Conservation (phyloP, 805 yeast species). For the Sungouiella thailandica region DNA sequence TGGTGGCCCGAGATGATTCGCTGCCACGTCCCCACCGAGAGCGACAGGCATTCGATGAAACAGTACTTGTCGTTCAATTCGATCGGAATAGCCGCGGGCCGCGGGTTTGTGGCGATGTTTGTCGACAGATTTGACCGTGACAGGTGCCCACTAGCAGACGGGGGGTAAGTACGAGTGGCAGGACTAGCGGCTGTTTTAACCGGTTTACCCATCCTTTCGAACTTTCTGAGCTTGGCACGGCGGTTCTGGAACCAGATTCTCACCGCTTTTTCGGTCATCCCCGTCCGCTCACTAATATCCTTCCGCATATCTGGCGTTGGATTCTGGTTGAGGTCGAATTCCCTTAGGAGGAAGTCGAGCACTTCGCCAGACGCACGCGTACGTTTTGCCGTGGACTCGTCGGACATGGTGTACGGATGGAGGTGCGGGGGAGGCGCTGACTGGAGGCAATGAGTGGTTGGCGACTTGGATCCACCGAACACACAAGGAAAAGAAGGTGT, state of each 20-base stretch:
- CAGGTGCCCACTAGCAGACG: conserved; percentile 15
- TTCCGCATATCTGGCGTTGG: conserved; percentile 72
- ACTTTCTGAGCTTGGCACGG: conserved; percentile 70
- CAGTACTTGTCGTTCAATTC: conserved; percentile 47
- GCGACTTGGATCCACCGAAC: no score
- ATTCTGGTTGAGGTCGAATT: conserved; percentile 67
- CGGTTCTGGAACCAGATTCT: conserved; percentile 92
- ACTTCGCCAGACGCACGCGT: conserved; percentile 80
- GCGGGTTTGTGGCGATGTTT: conserved; percentile 19
- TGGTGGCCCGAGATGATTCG: conserved; percentile 62
- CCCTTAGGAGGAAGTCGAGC: conserved; percentile 58
- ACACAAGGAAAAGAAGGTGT: no score
- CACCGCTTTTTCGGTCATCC: conserved; percentile 83
- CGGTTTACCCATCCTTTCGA: conserved; percentile 42
- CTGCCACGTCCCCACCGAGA: conserved; percentile 80
- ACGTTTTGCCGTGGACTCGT: conserved; percentile 38
- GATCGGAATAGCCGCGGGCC: conserved; percentile 20
- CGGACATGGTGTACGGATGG: conserved; percentile 24
- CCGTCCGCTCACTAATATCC: conserved; percentile 63
- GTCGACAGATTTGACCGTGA: conserved; percentile 20
- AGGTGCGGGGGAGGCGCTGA: no score
- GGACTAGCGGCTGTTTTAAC: conserved; percentile 4
- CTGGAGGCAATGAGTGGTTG: no score
- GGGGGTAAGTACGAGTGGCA: neutral
- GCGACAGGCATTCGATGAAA: conserved; percentile 61